Conservation (phyloP, 2,329 filamentous ascomycete genomes). For the Sarocladium strictum region DNA sequence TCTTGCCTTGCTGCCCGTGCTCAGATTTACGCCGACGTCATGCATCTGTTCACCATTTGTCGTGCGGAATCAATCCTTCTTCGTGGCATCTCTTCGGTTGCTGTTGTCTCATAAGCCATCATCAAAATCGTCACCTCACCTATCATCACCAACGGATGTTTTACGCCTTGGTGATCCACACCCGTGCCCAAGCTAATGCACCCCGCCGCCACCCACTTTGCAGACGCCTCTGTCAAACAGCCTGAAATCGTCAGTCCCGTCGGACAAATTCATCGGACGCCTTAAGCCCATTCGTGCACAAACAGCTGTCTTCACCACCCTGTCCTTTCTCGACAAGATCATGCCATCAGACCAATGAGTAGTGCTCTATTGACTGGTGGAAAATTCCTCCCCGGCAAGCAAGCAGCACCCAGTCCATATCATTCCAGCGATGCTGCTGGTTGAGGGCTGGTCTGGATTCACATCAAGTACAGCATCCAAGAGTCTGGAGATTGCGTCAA, state of each 20-base stretch:
- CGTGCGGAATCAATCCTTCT: too few species aligned
- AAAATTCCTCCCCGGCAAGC: not conserved
- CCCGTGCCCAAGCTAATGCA: not conserved
- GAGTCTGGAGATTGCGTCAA: too few species aligned
- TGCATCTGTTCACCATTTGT: too few species aligned
- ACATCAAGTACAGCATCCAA: too few species aligned
- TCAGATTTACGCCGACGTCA: too few species aligned
- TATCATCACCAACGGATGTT: not conserved
- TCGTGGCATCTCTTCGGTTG: not conserved
- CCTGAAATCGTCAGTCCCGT: conserved; percentile 25
- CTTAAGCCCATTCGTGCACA: not conserved
- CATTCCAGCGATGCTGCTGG: too few species aligned
- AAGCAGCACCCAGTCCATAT: too few species aligned
- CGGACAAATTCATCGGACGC: conserved; percentile 1
- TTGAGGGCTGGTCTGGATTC: too few species aligned
- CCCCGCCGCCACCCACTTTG: conserved; percentile 30
- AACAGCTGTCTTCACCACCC: not conserved
- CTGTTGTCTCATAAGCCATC: not conserved
- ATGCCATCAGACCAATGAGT: not conserved
- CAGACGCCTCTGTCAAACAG: conserved; percentile 39
- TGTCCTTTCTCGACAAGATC: not conserved
- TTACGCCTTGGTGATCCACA: not conserved
- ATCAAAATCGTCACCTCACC: not conserved
- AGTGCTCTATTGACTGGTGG: not conserved
- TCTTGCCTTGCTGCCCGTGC: too few species aligned